Evolutionary conservation across 2,329 filamentous ascomycete genomes (phyloP), one percentile per base, ranked within the genome.

Genomic region (Magnaporthales sp.): DNA sequence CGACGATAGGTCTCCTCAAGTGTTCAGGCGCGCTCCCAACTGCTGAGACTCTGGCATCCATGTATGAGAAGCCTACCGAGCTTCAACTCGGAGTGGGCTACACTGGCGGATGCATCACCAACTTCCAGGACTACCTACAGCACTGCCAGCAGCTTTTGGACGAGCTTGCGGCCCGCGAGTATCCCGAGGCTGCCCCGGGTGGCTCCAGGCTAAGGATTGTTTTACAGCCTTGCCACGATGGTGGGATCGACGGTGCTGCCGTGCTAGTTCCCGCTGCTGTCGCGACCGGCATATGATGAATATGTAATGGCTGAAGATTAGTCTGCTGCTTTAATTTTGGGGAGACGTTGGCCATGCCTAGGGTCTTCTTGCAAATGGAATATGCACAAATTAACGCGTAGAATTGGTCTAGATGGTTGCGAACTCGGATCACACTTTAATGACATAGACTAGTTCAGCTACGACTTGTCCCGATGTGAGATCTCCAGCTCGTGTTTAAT

Each of bases 21-120:
- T 86, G 89, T 65, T 89, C 89, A 0, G 88, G 85, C 0, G 91
- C 93, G 71, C 82, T 94, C 13, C 79, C 74, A 22, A 75, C 61
- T 22, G 69, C 73, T 1, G 63, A 62, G 10, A 67, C 67, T 1
- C 67, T 67, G 58, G 56, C 64, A 67, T 38, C 46, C 68, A 56
- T 61, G 22, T 15, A 67, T 66, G 7, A 58, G 67, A 4, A 62
- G n/a, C 68, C 56, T 10, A 27, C 67, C 54, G 69, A 74, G 68
- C 71, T 79, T 68, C 88, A 91, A 71, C 75, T 94, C 31, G 87
- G 91, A 1, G 89, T 93, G 26, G 91, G 91, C 1, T 93, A 92
- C 73, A 92, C 91, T 0, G 91, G 91, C 32, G 89, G 90, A 7
- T 92, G 91, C 72, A 93, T 93, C 68, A 85, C 88, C n/a, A 87